phyloP scores from a whole-genome alignment of 108 stramenopile species.

The Nitzschia palea region DNA sequence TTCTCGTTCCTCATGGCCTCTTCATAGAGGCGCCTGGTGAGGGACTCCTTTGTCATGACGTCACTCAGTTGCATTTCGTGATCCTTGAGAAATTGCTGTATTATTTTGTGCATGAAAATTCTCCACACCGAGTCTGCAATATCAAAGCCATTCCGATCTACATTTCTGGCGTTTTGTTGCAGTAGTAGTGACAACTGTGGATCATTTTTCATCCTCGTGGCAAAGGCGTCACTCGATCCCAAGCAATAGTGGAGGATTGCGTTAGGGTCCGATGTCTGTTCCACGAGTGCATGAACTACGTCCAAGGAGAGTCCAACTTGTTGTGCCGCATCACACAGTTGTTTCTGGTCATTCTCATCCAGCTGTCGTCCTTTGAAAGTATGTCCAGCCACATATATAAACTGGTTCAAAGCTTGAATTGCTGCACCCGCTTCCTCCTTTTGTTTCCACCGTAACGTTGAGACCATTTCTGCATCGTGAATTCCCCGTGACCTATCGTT shows the following conservation, averaged over 20 bases:
- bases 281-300: constrained; percentile 29
- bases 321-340: constrained; percentile 22
- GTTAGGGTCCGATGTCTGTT: constrained; percentile 36
- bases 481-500: neutral
- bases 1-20: constrained; percentile 20
- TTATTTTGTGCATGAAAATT: constrained; percentile 37
- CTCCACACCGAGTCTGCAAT: constrained; percentile 33
- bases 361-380: constrained; percentile 26
- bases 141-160: constrained; percentile 12
- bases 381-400: constrained; percentile 38
- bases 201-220: constrained; percentile 31
- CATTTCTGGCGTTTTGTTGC: neutral
- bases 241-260: constrained; percentile 32
- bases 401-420: constrained; percentile 33
- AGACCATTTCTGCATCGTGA: neutral
- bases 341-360: constrained; percentile 16
- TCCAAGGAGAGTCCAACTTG: constrained; percentile 33
- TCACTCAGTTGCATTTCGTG: constrained; percentile 30
- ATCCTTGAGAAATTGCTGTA: constrained; percentile 34
- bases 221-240: constrained; percentile 34
- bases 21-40: constrained; percentile 24
- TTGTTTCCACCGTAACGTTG: neutral
- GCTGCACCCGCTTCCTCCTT: constrained; percentile 13
- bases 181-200: constrained; percentile 17
- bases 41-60: constrained; percentile 25